Evolutionary conservation across 345 rosid genomes (phyloP).

Genomic region (Citrus trifoliata): DNA sequence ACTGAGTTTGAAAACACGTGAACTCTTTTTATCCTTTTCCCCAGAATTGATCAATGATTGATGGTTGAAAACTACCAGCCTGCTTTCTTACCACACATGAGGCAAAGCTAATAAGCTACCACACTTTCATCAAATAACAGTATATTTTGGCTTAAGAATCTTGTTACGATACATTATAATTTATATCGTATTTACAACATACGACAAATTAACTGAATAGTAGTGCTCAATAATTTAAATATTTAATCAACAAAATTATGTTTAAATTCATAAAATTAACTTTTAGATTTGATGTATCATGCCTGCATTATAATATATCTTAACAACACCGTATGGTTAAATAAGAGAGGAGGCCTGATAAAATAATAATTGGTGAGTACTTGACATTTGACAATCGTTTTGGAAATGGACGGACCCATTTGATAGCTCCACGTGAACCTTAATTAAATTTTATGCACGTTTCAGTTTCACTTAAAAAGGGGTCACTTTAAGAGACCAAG

Average conservation of each 20-base stretch:
- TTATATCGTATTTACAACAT: too few relatives aligned
- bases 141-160: not conserved
- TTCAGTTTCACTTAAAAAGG: not conserved
- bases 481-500: not conserved
- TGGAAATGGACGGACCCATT: not conserved
- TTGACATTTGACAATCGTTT: not conserved
- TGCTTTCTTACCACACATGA: not conserved
- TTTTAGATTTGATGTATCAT: too few relatives aligned
- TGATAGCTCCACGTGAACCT: conserved; percentile 6
- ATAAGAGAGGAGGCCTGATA: not conserved
- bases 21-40: not conserved
- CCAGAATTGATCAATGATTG: not conserved
- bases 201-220: too few relatives aligned
- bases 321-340: too few relatives aligned
- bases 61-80: too few relatives aligned
- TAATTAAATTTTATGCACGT: not conserved
- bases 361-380: not conserved
- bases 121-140: too few relatives aligned
- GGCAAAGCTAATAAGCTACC: not conserved
- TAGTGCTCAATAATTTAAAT: too few relatives aligned
- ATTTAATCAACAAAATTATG: too few relatives aligned
- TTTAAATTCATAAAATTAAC: too few relatives aligned
- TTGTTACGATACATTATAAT: too few relatives aligned
- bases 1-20: not conserved
- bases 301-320: too few relatives aligned